phyloP scores from a whole-genome alignment of 805 yeast species.

The Suhomyces sp. region DNA sequence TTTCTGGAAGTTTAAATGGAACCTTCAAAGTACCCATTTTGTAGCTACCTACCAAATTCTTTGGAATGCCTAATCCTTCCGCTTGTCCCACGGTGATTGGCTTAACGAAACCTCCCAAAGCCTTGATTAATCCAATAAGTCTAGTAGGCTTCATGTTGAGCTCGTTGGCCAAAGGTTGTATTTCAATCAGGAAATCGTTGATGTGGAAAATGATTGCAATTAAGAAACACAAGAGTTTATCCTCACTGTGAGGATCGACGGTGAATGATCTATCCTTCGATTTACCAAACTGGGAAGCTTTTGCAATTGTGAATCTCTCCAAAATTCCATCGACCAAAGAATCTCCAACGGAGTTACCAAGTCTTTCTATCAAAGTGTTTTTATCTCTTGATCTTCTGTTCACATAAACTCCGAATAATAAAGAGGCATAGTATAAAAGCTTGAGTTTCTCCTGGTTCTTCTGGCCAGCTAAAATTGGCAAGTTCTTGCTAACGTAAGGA shows the following conservation, averaged over 20 bases:
- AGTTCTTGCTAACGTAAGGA: constrained; percentile 49
- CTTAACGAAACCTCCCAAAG: constrained; percentile 79
- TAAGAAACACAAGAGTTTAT: constrained; percentile 76
- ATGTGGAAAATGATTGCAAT: constrained; percentile 71
- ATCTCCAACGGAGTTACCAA: constrained; percentile 68
- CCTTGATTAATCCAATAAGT: constrained; percentile 64
- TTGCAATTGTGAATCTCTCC: constrained; percentile 64
- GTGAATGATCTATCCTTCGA: constrained; percentile 72
- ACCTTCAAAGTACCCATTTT: constrained; percentile 82
- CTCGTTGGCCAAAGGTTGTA: constrained; percentile 82
- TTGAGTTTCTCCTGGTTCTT: constrained; percentile 58
- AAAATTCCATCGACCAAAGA: constrained; percentile 67
- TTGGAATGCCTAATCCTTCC: constrained; percentile 67
- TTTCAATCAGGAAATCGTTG: constrained; percentile 69
- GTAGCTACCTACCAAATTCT: constrained; percentile 56
- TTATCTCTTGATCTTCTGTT: constrained; percentile 62
- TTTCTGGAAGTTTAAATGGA: constrained; percentile 86
- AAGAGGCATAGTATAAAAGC: constrained; percentile 74
- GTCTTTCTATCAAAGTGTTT: constrained; percentile 56
- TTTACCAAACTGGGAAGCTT: constrained; percentile 65
- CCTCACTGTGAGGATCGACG: constrained; percentile 86
- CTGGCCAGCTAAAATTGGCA: constrained; percentile 34
- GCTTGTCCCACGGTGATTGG: constrained; percentile 71
- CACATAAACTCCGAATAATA: constrained; percentile 75
- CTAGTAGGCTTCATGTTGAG: constrained; percentile 75